These are phyloP conservation scores for Ilyonectria destructans DNA, from an alignment of 2,329 filamentous ascomycete genomes.

Conservation along the genomic window DNA sequence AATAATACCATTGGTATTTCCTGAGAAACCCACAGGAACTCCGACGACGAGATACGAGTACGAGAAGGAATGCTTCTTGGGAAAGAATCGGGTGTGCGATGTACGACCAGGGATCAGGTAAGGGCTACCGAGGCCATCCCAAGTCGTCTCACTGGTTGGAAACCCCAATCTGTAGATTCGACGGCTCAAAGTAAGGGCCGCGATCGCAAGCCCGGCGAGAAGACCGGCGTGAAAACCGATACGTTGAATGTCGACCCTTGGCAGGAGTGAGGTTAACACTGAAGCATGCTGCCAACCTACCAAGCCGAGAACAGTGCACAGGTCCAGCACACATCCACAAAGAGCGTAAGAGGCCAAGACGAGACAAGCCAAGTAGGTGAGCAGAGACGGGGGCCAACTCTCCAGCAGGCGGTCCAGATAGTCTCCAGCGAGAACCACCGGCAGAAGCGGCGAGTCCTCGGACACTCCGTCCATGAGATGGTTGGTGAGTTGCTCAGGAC, in stretches of 20 bases:
- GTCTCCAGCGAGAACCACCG: conserved; percentile 41
- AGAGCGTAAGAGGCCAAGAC: conserved; percentile 40
- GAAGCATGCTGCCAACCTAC: conserved; percentile 38
- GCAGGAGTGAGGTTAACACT: conserved; percentile 18
- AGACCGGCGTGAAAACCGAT: conserved; percentile 17
- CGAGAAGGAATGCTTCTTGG: conserved; percentile 77
- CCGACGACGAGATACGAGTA: conserved; percentile 82
- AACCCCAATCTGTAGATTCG: background rate
- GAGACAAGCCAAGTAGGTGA: conserved; percentile 8
- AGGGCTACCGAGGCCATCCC: conserved; percentile 51
- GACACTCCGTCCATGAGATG: conserved; percentile 49
- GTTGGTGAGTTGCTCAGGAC: conserved; percentile 15
- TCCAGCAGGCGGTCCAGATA: conserved; percentile 35
- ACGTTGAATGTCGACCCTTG: conserved; percentile 18
- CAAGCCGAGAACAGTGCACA: conserved; percentile 46
- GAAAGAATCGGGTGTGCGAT: conserved; percentile 77
- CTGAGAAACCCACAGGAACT: conserved; percentile 76
- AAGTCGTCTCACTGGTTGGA: background rate
- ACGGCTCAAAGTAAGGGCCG: conserved; percentile 6
- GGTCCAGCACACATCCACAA: conserved; percentile 45
- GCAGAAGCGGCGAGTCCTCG: conserved; percentile 45
- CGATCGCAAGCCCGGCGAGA: conserved; percentile 3
- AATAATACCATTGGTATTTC: conserved; percentile 69
- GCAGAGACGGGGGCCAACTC: background rate
- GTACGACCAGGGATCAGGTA: conserved; percentile 77